phyloP scores from a whole-genome alignment of 306 rosid species.

The Corylus heterophylla region DNA sequence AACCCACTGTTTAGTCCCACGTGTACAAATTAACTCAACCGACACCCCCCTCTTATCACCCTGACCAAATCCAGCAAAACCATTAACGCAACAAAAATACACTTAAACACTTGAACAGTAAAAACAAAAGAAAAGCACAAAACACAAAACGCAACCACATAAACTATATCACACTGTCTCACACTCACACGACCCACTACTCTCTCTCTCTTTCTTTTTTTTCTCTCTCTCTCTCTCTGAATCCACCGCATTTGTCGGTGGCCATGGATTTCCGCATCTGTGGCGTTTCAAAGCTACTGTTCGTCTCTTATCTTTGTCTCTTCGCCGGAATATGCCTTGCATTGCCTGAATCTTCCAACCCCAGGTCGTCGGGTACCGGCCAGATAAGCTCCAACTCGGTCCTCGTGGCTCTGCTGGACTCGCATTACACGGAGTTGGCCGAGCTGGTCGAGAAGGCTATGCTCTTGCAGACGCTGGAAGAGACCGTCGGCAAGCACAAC shows the following conservation, averaged over 20 bases:
- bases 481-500: slow-evolving; percentile 55
- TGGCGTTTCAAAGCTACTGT: slow-evolving; percentile 27
- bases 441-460: slow-evolving; percentile 74
- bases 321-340: slow-evolving; percentile 24
- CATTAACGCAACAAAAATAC: no score
- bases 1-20: no score
- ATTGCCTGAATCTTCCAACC: slow-evolving; percentile 28
- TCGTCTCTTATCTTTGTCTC: slow-evolving; percentile 14
- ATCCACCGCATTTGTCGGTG: slow-evolving; percentile 40
- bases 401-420: slow-evolving; percentile 73
- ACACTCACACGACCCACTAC: neutral
- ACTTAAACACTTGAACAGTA: neutral
- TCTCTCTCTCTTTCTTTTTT: slow-evolving; percentile 13
- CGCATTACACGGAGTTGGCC: slow-evolving; percentile 74
- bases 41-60: no score
- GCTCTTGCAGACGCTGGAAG: slow-evolving; percentile 60
- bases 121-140: neutral
- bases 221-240: slow-evolving; percentile 25
- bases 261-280: slow-evolving; percentile 62
- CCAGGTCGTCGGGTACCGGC: slow-evolving; percentile 28
- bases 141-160: neutral
- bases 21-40: no score
- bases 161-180: neutral
- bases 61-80: no score
- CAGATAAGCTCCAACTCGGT: slow-evolving; percentile 77